Evolutionary conservation across 306 rosid species (phyloP), one percentile per base, ranked within the genome.

Genomic region (Castanea crenata): DNA sequence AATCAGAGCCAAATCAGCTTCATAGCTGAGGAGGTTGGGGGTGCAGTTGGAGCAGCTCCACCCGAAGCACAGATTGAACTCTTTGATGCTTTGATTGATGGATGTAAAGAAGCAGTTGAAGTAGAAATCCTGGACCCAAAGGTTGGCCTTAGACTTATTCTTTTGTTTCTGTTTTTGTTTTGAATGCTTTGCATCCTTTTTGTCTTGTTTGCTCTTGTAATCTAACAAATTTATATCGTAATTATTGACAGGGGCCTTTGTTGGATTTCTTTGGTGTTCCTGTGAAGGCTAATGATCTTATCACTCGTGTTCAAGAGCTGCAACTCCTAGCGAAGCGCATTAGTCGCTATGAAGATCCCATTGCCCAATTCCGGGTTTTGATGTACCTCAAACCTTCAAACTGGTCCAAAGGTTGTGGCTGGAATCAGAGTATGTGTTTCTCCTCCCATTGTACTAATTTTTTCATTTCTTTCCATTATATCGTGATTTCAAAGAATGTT

Each of bases 321-420:
- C 97, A 96, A 78, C 91, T 93, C 78, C 83, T 96, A 46, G 97
- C 93, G 35, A 96, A 93, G 86, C 97, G 98, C 82, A 96, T 96
- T 62, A 87, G 89, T 83, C 94, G 97, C 31, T 96, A 93, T 86
- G 97, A 93, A 57, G 90, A 96, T 85, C 99, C 99, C 59, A 83
- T 96, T 85, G 88, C 90, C 51, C 99, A 96, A 77, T 93, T 96
- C 64, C 99, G 97, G 65, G 97, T 87, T 72, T 82, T 96, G 80
- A 84, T 80, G 6, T 87, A 90, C 83, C 94, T 96, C 75, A 96
- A 96, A 74, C 99, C 98, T 86, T 84, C 99, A 81, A 96, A 92
- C 81, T 96, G 99, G 99, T 93, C 99, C 7, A 96, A 96, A 88
- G 99, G 99, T 73, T 96, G 99, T 77, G 99, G 99, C 71, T 96